Evolutionary conservation across 2,329 filamentous ascomycete genomes (phyloP).

Genomic region (Penicillium olsonii): DNA sequence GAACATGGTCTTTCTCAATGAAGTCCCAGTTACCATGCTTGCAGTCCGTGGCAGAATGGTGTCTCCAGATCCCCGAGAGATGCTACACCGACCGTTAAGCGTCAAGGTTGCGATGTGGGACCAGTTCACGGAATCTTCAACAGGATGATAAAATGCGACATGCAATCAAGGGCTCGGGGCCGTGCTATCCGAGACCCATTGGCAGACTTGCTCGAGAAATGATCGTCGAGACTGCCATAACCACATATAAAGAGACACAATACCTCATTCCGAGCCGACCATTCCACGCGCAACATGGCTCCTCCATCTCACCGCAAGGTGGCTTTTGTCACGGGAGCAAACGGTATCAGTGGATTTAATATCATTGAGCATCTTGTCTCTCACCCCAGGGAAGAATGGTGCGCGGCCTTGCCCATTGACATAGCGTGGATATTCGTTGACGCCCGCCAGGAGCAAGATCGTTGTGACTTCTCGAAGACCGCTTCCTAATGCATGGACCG

Average conservation of each 20-base stretch:
- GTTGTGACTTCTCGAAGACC: constrained; percentile 32
- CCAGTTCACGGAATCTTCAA: too few species aligned
- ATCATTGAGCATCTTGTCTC: constrained; percentile 37
- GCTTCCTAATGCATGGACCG: constrained; percentile 21
- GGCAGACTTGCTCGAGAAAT: not conserved
- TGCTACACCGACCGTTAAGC: too few species aligned
- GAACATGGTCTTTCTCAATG: too few species aligned
- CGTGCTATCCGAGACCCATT: not conserved
- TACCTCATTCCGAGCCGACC: too few species aligned
- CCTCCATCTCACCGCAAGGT: constrained; percentile 19
- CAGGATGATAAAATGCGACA: not conserved
- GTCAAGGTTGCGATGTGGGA: too few species aligned
- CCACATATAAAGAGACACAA: not conserved
- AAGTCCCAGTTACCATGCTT: too few species aligned
- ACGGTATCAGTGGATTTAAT: constrained; percentile 38
- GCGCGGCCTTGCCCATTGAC: too few species aligned
- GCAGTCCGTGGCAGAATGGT: too few species aligned
- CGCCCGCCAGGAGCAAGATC: constrained; percentile 24
- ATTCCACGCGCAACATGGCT: not conserved
- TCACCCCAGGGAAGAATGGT: constrained; percentile 28
- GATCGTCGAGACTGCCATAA: not conserved
- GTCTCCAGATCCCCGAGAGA: too few species aligned
- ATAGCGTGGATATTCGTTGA: too few species aligned
- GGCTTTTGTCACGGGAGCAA: constrained; percentile 38
- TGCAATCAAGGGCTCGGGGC: not conserved